These are phyloP conservation scores for Paraleonurus japonicus DNA, from an alignment of 257 asterid genomes.

Conservation along the genomic window DNA sequence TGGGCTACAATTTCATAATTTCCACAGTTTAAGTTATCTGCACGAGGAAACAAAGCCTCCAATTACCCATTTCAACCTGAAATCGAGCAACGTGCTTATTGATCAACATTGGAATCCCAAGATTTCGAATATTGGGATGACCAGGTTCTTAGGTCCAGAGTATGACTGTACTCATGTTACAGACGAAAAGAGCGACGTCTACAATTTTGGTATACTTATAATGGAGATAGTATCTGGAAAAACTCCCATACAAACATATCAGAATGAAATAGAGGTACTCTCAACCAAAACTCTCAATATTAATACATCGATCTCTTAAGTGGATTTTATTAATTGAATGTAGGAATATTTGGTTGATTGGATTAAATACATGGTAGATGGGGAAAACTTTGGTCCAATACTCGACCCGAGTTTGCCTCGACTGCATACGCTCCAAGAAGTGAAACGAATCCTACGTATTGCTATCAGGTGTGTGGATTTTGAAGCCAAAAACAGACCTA, in stretches of 20 bases:
- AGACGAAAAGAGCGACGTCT: constrained; percentile 50
- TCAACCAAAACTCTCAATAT: neutral
- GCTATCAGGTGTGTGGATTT: constrained; percentile 63
- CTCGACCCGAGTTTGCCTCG: constrained; percentile 50
- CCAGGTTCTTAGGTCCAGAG: constrained; percentile 43
- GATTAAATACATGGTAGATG: constrained; percentile 40
- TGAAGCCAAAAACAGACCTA: constrained; percentile 46
- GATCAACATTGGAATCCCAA: constrained; percentile 68
- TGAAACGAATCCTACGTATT: constrained; percentile 44
- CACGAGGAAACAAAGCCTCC: constrained; percentile 55
- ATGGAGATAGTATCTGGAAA: constrained; percentile 66
- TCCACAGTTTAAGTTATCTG: constrained; percentile 26
- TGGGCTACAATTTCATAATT: no score
- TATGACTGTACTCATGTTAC: neutral
- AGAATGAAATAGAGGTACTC: constrained; percentile 44
- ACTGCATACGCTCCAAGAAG: constrained; percentile 31
- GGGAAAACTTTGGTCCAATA: constrained; percentile 29
- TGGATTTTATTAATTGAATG: no score
- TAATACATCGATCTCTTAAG: neutral
- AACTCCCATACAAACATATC: constrained; percentile 23
- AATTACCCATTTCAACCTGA: constrained; percentile 42
- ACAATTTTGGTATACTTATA: constrained; percentile 55
- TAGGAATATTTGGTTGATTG: constrained; percentile 58
- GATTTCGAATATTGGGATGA: constrained; percentile 45
- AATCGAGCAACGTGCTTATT: constrained; percentile 48